phyloP scores from a whole-genome alignment of 192 early-diverging fungal species.

The Mortierella claussenii region DNA sequence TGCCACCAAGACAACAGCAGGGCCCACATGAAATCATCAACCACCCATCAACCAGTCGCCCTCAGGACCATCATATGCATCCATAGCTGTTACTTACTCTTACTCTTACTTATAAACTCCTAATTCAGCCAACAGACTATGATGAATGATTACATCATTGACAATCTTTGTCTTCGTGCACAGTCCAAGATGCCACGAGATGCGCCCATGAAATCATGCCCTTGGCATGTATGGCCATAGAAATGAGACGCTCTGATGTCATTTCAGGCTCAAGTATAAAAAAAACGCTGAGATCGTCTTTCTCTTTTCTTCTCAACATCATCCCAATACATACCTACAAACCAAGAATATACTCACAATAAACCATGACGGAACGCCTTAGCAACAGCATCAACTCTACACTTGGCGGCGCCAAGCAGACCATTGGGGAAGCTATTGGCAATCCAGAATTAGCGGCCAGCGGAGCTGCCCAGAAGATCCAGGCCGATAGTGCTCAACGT shows the following conservation, averaged over 20 bases:
- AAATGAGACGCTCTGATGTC: too few species aligned
- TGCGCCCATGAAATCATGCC: too few species aligned
- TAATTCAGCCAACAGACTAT: too few species aligned
- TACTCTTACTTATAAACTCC: too few species aligned
- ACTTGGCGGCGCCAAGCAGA: slow-evolving; percentile 24
- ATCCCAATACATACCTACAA: background rate
- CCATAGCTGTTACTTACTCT: too few species aligned
- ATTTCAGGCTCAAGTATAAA: too few species aligned
- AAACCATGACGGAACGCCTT: slow-evolving; percentile 5
- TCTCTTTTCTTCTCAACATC: too few species aligned
- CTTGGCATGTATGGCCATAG: too few species aligned
- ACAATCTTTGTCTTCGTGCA: too few species aligned
- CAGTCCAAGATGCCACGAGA: too few species aligned
- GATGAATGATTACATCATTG: background rate
- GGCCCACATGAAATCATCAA: background rate
- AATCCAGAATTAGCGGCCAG: slow-evolving; percentile 15
- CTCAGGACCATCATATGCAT: background rate
- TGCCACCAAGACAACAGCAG: background rate
- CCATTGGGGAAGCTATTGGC: slow-evolving; percentile 18
- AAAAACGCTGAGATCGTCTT: too few species aligned
- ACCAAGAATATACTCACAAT: background rate
- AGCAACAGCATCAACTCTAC: slow-evolving; percentile 19
- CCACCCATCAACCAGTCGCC: too few species aligned
- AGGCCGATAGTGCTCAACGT: slow-evolving; percentile 20
- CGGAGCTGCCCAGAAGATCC: slow-evolving; percentile 31